Conservation (phyloP, 164 flowering plant genomes). For the grape (Vitis vinifera) region DNA sequence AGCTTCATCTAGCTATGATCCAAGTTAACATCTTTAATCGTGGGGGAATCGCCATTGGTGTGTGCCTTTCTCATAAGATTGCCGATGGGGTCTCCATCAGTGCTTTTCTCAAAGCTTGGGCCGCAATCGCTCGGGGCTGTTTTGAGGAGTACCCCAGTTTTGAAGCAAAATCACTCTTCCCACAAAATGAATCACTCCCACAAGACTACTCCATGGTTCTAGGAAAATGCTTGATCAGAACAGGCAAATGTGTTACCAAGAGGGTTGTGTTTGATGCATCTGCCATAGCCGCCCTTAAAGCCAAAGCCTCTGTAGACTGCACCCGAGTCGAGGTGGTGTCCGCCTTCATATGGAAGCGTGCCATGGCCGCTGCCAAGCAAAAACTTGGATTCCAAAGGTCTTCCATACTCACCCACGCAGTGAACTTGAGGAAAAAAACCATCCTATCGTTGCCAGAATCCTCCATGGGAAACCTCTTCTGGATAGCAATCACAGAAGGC, state of each 20-base stretch:
- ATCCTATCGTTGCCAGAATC: conserved; percentile 23
- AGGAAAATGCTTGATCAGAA: conserved; percentile 16
- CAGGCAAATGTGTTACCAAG: conserved; percentile 33
- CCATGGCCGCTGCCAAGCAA: conserved; percentile 18
- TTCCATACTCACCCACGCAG: conserved; percentile 29
- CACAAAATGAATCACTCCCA: conserved; percentile 20
- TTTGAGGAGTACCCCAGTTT: conserved; percentile 20
- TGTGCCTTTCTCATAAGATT: conserved; percentile 46
- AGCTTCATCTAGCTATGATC: conserved; percentile 20
- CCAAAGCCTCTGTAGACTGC: conserved; percentile 22
- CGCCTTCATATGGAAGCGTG: conserved; percentile 46
- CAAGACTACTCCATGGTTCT: conserved; percentile 3
- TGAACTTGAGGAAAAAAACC: conserved; percentile 40
- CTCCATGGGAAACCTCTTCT: conserved; percentile 41
- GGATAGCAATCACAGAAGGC: conserved; percentile 21
- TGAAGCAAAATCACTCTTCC: conserved; percentile 26
- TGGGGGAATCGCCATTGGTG: conserved; percentile 57
- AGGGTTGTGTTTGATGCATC: conserved; percentile 46
- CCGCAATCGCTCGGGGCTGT: conserved; percentile 23
- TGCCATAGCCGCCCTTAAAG: conserved; percentile 31
- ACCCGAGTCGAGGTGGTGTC: conserved; percentile 50
- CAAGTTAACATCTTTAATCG: conserved; percentile 50
- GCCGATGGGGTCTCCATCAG: conserved; percentile 37
- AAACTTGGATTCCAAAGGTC: conserved; percentile 14
- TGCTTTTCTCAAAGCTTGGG: conserved; percentile 46